A percentile compares a stretch with the other conserved stretches of the same genome.
Evolutionary conservation across 495 filamentous ascomycete species (phyloP).

Genomic region (Penicillium taxi): DNA sequence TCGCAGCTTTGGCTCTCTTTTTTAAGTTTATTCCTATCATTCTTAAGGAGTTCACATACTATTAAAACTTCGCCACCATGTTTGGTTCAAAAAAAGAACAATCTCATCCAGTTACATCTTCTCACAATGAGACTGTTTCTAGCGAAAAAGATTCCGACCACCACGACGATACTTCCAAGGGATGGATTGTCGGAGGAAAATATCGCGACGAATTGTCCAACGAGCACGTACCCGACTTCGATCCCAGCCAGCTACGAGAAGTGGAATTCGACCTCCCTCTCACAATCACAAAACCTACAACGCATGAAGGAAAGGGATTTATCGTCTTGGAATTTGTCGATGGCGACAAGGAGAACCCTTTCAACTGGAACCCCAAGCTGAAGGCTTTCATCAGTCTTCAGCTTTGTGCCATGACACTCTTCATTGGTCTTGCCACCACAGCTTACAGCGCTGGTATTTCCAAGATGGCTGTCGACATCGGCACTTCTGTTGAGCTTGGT

Average conservation of each 20-base stretch:
- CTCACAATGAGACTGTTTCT: conserved; percentile 22
- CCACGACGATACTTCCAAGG: conserved; percentile 10
- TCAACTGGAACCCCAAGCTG: conserved; percentile 34
- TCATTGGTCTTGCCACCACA: conserved; percentile 42
- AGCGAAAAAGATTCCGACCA: conserved; percentile 1
- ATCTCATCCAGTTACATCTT: conserved; percentile 18
- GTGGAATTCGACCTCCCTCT: conserved; percentile 39
- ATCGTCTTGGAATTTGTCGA: conserved; percentile 33
- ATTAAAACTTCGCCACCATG: conserved; percentile 1
- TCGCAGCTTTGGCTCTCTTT: conserved; percentile 2
- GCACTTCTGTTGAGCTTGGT: conserved; percentile 26
- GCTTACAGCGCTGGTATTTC: conserved; percentile 39
- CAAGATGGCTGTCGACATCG: conserved; percentile 31
- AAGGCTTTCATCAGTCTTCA: conserved; percentile 37
- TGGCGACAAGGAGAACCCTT: conserved; percentile 37
- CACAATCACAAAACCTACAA: conserved; percentile 21
- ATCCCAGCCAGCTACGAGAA: conserved; percentile 24
- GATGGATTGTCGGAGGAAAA: conserved; percentile 31
- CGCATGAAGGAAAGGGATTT: conserved; percentile 25
- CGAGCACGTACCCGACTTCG: conserved; percentile 14
- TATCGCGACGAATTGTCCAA: conserved; percentile 16
- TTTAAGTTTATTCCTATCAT: neutral
- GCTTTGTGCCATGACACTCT: conserved; percentile 41
- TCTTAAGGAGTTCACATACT: neutral
- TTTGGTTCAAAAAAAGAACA: conserved; percentile 19